Evolutionary conservation across 1,284 basidiomycete genomes (phyloP).

Genomic region (Peniophora sp.): DNA sequence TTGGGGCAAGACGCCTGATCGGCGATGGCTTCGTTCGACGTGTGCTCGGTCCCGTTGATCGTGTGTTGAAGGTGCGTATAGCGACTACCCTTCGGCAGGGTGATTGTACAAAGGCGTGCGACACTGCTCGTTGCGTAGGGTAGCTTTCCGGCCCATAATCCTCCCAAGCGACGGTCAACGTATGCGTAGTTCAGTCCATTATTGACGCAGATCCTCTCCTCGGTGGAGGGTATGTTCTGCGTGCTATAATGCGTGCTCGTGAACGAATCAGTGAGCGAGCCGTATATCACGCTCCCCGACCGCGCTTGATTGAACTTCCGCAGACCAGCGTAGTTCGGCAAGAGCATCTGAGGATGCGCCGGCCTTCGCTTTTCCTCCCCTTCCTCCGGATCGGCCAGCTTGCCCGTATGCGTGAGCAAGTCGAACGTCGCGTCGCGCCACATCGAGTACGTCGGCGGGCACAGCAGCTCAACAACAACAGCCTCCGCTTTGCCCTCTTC

Average conservation of each 20-base stretch:
- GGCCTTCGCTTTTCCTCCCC: too few species aligned
- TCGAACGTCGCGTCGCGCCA: slow-evolving; percentile 37
- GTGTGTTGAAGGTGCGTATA: slow-evolving; percentile 31
- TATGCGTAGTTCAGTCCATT: slow-evolving; percentile 24
- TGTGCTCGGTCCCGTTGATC: slow-evolving; percentile 27
- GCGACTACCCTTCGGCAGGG: slow-evolving; percentile 17
- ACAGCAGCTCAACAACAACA: slow-evolving; percentile 37
- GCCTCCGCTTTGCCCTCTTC: slow-evolving; percentile 15
- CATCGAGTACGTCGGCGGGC: slow-evolving; percentile 28
- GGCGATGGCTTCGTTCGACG: slow-evolving; percentile 35
- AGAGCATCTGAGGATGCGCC: background rate
- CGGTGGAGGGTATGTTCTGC: slow-evolving; percentile 17
- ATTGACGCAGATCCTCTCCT: slow-evolving; percentile 20
- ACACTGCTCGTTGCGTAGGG: slow-evolving; percentile 9
- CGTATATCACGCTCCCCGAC: slow-evolving; percentile 22
- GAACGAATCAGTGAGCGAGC: slow-evolving; percentile 34
- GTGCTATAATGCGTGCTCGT: slow-evolving; percentile 26
- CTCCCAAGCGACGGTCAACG: slow-evolving; percentile 4
- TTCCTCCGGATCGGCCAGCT: background rate
- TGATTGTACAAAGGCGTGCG: slow-evolving; percentile 20
- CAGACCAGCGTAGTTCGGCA: background rate
- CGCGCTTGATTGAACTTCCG: background rate
- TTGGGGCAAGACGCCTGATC: slow-evolving; percentile 27
- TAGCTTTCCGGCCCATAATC: background rate
- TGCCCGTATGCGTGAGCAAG: slow-evolving; percentile 22